A percentile compares a stretch with the other conserved stretches of the same genome.
Conservation (phyloP, 192 early-diverging fungal species). For the Podila epicladia region DNA sequence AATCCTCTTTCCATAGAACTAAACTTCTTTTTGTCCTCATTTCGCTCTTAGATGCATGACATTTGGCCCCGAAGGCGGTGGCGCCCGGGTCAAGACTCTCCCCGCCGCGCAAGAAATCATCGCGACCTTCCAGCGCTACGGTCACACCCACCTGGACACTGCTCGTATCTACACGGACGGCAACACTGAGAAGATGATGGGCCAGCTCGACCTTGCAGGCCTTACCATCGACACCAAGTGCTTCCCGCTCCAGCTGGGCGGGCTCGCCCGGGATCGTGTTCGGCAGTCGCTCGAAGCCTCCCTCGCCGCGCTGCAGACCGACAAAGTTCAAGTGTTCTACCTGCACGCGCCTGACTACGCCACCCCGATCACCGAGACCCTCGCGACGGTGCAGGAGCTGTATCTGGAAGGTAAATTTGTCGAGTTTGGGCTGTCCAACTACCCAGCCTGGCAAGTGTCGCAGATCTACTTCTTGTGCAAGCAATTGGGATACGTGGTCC, state of each 20-base stretch:
- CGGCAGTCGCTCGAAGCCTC: slow-evolving; percentile 43
- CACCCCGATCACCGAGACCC: slow-evolving; percentile 62
- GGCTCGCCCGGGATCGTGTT: slow-evolving; percentile 55
- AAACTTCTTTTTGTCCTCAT: neutral
- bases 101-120: slow-evolving; percentile 32
- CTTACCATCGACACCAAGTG: slow-evolving; percentile 38
- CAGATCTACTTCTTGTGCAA: slow-evolving; percentile 53
- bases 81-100: slow-evolving; percentile 47
- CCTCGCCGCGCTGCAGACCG: slow-evolving; percentile 56
- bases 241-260: slow-evolving; percentile 31
- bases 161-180: slow-evolving; percentile 64
- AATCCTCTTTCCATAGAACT: neutral
- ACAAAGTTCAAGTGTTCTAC: slow-evolving; percentile 72
- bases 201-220: slow-evolving; percentile 24
- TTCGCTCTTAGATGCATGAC: slow-evolving; percentile 34
- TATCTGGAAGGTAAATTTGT: slow-evolving; percentile 63
- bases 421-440: slow-evolving; percentile 53
- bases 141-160: slow-evolving; percentile 46
- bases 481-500: slow-evolving; percentile 40
- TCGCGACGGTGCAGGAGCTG: slow-evolving; percentile 65
- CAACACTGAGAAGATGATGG: slow-evolving; percentile 56
- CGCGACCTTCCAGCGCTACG: slow-evolving; percentile 16
- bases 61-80: slow-evolving; percentile 35
- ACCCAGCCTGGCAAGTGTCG: slow-evolving; percentile 41
- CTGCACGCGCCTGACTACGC: slow-evolving; percentile 72